A percentile compares a stretch with the other conserved stretches of the same genome.
Conservation (phyloP, 2,329 filamentous ascomycete genomes). For the Botrytis squamosa region DNA sequence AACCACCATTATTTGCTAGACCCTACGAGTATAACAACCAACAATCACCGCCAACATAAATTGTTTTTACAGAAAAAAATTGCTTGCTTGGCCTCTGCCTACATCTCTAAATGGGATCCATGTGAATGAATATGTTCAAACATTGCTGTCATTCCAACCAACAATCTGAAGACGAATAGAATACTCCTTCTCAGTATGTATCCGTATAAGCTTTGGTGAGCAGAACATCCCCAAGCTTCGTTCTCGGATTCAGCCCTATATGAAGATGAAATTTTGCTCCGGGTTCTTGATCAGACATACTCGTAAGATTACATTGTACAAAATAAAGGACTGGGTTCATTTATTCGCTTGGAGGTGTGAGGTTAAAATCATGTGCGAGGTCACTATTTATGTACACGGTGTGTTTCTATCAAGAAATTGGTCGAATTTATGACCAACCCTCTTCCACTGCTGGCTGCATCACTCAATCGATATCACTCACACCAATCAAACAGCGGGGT, state of each 20-base stretch:
- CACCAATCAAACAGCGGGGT: neutral
- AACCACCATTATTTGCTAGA: neutral
- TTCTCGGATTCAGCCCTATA: conserved; percentile 10
- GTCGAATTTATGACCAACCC: neutral
- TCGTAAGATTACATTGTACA: no score
- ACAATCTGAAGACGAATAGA: neutral
- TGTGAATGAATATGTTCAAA: neutral
- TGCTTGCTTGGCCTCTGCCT: neutral
- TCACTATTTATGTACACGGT: rapidly evolving
- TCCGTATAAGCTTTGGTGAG: neutral
- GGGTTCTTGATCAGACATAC: neutral
- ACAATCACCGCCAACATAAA: neutral
- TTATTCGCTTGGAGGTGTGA: neutral
- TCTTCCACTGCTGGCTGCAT: neutral
- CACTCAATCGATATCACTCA: neutral
- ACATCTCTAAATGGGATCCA: neutral
- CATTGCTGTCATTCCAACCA: neutral
- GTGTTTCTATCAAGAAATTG: neutral
- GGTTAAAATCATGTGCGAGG: neutral
- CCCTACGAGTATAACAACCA: no score
- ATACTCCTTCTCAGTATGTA: neutral
- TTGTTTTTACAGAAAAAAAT: neutral
- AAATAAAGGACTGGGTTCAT: neutral
- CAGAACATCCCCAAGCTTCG: no score
- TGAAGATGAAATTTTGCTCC: neutral